Conservation (phyloP, 2,329 filamentous ascomycete species). For the Tolypocladium capitatum region DNA sequence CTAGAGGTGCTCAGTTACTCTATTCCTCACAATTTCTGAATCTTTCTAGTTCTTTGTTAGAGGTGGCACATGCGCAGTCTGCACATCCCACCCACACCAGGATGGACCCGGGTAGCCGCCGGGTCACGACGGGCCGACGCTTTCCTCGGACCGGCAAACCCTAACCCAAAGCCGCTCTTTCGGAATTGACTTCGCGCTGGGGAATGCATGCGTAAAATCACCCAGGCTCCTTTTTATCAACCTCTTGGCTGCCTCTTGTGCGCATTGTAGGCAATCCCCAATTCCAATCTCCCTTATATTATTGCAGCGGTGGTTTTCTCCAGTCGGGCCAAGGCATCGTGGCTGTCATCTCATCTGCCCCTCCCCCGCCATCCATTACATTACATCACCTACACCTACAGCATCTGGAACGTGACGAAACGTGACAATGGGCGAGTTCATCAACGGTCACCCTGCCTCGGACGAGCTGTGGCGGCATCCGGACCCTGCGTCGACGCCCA, state of each 20-base stretch:
- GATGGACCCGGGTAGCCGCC: neutral
- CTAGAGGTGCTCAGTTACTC: too few species aligned
- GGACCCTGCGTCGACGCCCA: slow-evolving; percentile 51
- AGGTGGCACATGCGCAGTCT: neutral
- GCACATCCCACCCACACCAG: neutral
- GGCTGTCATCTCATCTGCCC: neutral
- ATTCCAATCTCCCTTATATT: neutral
- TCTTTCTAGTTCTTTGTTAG: neutral
- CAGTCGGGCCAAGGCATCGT: neutral
- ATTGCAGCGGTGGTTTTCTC: neutral
- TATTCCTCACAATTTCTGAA: too few species aligned
- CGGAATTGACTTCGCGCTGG: neutral
- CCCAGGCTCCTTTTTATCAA: neutral
- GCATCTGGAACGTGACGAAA: neutral
- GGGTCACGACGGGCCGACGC: slow-evolving; percentile 1
- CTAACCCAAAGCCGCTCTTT: neutral
- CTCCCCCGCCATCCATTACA: slow-evolving; percentile 2
- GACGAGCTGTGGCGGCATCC: slow-evolving; percentile 59
- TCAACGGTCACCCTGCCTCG: slow-evolving; percentile 4
- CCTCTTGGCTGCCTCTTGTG: neutral
- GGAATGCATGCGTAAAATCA: neutral
- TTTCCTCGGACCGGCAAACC: neutral
- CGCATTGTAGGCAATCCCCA: neutral
- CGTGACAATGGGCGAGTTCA: slow-evolving; percentile 6
- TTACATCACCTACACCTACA: neutral